Evolutionary conservation across 177 flowering plant genomes (phyloP), one percentile per base, ranked within the genome.

Genomic region (Telopea speciosissima): DNA sequence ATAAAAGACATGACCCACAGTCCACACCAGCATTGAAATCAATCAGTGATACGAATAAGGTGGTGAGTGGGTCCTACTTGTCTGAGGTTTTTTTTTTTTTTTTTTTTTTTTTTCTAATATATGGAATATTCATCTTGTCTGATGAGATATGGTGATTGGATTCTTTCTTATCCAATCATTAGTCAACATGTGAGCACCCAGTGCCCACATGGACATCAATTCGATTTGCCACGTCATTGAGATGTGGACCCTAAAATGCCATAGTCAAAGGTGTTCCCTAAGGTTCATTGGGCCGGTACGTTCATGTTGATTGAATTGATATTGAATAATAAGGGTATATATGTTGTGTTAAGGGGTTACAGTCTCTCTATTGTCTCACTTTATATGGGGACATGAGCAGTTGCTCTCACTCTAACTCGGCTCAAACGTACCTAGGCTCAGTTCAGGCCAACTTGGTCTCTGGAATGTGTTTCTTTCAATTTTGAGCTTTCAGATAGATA

Each of bases 61-160:
- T 36, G 40, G 5, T 2, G 23, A 40, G 71, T 72, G 75, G 80
- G 79, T 68, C 74, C 61, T 75, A 28, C 2, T 54, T 70, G 42
- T 70, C 65, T 74, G 65, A 64, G 65, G 68, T 67, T 72, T 71
- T 73, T 74, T 71, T 73, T 64, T n/a, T n/a, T n/a, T 67, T 72
- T 71, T 73, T 74, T 71, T 73, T 64, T 67, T 72, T 71, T 73
- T 74, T 71, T 73, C 61, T 63, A 68, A 45, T 60, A 74, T 31
- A 16, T 67, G 42, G 86, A 79, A 84, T 81, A 85, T 82, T 81
- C 89, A 85, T 68, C 69, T 75, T 85, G 84, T 82, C 89, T 80
- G 78, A 70, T 72, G 42, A 36, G 67, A 63, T 59, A 63, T 74
- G 71, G 81, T 67, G 70, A 73, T 25, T 61, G 65, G 76, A 73